These are phyloP conservation scores for Daedaleopsis sinensis DNA, from an alignment of 768 basidiomycete species.

Conservation along the genomic window DNA sequence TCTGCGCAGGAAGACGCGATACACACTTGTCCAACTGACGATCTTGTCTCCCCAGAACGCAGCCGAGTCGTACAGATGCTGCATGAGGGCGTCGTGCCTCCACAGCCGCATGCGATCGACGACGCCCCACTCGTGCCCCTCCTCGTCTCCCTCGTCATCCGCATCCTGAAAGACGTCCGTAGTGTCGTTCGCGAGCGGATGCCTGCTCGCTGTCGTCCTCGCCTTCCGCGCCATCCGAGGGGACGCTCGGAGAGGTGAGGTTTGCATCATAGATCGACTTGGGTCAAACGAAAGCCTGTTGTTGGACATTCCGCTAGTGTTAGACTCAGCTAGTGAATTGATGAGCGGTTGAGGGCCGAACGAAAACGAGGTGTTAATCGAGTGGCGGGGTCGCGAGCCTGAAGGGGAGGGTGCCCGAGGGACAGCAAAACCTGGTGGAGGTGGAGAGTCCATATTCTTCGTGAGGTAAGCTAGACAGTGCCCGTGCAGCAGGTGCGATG, in stretches of 20 bases:
- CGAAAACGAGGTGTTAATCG: slow-evolving; percentile 81
- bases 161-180: slow-evolving; percentile 76
- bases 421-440: slow-evolving; percentile 26
- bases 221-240: slow-evolving; percentile 57
- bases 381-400: slow-evolving; percentile 58
- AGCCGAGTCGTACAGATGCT: slow-evolving; percentile 96
- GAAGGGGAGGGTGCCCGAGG: slow-evolving; percentile 34
- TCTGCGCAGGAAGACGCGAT: slow-evolving; percentile 5
- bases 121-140: slow-evolving; percentile 63
- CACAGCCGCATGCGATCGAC: slow-evolving; percentile 96
- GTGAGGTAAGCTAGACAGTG: background rate
- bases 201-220: slow-evolving; percentile 53
- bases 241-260: slow-evolving; percentile 72
- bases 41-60: slow-evolving; percentile 99
- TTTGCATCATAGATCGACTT: slow-evolving; percentile 74
- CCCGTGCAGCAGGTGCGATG: background rate
- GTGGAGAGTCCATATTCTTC: slow-evolving; percentile 27
- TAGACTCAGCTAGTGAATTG: slow-evolving; percentile 68
- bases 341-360: slow-evolving; percentile 80
- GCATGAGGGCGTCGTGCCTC: slow-evolving; percentile 98
- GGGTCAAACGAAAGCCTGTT: slow-evolving; percentile 71
- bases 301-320: slow-evolving; percentile 61
- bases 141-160: slow-evolving; percentile 53
- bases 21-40: slow-evolving; percentile 89
- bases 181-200: slow-evolving; percentile 80